phyloP scores from a whole-genome alignment of 83 land plant species.

The Thuja plicata region DNA sequence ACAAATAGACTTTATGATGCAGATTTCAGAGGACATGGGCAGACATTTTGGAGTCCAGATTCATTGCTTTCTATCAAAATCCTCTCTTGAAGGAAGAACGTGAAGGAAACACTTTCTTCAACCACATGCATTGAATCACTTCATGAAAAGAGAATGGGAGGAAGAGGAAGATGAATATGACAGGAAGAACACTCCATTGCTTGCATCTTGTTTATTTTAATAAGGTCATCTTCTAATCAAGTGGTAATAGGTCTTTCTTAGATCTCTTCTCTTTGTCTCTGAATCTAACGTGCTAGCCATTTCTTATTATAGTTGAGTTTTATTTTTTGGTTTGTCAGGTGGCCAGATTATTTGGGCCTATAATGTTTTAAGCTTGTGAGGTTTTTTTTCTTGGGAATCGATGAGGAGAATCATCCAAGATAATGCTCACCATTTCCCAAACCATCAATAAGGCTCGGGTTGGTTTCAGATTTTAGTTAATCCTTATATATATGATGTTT shows the following conservation, averaged over 20 bases:
- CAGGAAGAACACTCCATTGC: background rate
- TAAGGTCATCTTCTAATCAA: background rate
- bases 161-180: no score
- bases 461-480: background rate
- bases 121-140: no score
- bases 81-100: no score
- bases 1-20: no score
- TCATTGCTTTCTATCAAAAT: no score
- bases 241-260: background rate
- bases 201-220: background rate
- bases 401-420: slow-evolving; percentile 64
- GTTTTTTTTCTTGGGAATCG: slow-evolving; percentile 88
- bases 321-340: slow-evolving; percentile 28
- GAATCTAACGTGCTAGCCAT: no score
- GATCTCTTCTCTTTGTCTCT: background rate
- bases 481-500: no score
- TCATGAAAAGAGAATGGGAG: no score
- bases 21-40: no score
- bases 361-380: slow-evolving; percentile 82
- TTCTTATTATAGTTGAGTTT: background rate
- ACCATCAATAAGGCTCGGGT: slow-evolving; percentile 85
- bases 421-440: slow-evolving; percentile 75
- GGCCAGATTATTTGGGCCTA: slow-evolving; percentile 87
- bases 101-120: no score
- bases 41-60: no score